A percentile compares a stretch with the other conserved stretches of the same genome.
phyloP scores from a whole-genome alignment of 2,329 filamentous ascomycete genomes.

The Colletotrichum falcatum region DNA sequence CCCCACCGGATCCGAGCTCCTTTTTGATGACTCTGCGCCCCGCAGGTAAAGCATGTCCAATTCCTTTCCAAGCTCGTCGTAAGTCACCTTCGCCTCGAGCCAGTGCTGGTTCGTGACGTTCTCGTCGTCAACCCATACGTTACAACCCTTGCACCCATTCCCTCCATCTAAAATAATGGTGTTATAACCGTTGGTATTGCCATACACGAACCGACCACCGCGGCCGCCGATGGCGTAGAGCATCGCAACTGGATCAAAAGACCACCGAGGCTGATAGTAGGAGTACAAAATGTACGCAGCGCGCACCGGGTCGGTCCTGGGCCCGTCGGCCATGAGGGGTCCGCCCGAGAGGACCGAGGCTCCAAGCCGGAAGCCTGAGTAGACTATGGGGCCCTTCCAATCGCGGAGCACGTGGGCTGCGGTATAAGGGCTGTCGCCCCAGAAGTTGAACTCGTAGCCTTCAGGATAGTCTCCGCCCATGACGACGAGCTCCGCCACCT shows the following conservation, averaged over 20 bases:
- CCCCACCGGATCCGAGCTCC: constrained; percentile 11
- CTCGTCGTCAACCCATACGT: constrained; percentile 56
- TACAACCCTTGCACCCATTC: constrained; percentile 51
- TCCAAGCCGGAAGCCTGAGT: constrained; percentile 58
- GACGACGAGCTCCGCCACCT: constrained; percentile 62
- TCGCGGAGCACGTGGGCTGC: constrained; percentile 58
- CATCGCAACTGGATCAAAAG: constrained; percentile 57
- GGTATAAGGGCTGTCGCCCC: constrained; percentile 50
- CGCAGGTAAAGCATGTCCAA: constrained; percentile 48
- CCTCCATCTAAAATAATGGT: constrained; percentile 44
- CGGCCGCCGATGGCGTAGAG: constrained; percentile 55
- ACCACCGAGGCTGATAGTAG: constrained; percentile 49
- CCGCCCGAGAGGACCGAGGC: constrained; percentile 54
- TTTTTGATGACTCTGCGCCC: constrained; percentile 42
- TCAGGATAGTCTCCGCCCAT: constrained; percentile 65
- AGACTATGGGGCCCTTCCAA: constrained; percentile 57
- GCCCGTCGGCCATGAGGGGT: constrained; percentile 49
- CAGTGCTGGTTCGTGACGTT: constrained; percentile 54
- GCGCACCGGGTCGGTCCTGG: constrained; percentile 50
- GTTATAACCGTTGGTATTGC: constrained; percentile 56
- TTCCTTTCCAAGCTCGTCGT: constrained; percentile 46
- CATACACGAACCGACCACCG: constrained; percentile 51
- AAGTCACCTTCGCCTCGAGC: constrained; percentile 49
- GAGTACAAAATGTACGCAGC: constrained; percentile 56
- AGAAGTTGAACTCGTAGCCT: constrained; percentile 63